Base-by-base conservation (phyloP, 495 filamentous ascomycete species). In the Penicillium cosmopolitanum region DNA sequence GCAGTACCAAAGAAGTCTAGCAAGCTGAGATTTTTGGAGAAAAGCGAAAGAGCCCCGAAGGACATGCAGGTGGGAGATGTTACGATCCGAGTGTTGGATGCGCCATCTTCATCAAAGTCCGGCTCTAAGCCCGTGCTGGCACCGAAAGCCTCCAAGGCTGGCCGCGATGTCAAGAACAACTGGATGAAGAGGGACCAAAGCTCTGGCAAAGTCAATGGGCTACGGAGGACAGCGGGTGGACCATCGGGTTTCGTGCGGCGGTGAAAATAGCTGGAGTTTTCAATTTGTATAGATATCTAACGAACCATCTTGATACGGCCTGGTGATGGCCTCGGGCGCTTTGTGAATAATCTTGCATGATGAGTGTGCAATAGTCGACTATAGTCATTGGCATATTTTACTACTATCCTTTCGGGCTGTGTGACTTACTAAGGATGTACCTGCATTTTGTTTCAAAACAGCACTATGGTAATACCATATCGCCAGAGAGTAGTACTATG, bases 1-100 rank as follows among this genome's bases (percentile, higher is more conserved):
- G 44, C 58, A 31, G 51, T 66, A 34, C 68, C 68, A 16, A 73
- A 62, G 28, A 76, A 71, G 54, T 66, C 73, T 19, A 82, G 74
- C 54, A 83, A 82, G 54, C 70, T 82, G 50, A 77, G 76, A 34
- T 82, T 85, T 55, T 65, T 85, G 42, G 79, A 84, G 23, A 75
- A 73, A 46, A 67, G 69, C 11, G 77, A 84, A 51, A 82, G 80
- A 56, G 72, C 75, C 12, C 74, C 82, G 36, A 86, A 84, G 71
- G 83, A 86, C 64, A 64, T 86, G 38, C 77, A 73, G 53, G 75
- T 76, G 52, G 83, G 81, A 9, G 73, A 78, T 44, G 68, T 85
- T 38, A 80, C 73, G 15, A 80, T 87, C 43, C 73, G 76, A 28
- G 83, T 87, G 2, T 67, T 86, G 44, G 77, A 77, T 60, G 73